phyloP scores from a whole-genome alignment of 1,284 basidiomycete species.

The Gymnopus androsaceus region DNA sequence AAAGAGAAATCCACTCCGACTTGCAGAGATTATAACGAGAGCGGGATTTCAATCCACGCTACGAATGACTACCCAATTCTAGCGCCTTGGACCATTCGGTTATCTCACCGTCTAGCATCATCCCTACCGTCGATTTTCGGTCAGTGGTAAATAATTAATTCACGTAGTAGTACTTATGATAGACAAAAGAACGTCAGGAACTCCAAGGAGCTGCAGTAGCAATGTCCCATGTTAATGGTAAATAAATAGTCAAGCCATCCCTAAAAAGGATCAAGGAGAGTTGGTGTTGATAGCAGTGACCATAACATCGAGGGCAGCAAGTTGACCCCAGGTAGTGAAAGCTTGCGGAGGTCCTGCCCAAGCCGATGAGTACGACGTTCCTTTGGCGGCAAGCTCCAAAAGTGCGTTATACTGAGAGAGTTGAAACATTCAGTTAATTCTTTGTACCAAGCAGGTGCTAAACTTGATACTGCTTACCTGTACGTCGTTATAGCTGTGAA shows the following conservation, averaged over 20 bases:
- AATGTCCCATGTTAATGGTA: too few relatives aligned
- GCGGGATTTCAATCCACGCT: slow-evolving; percentile 47
- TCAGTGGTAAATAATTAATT: too few relatives aligned
- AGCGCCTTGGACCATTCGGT: slow-evolving; percentile 84
- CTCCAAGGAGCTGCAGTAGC: too few relatives aligned
- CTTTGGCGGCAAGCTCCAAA: slow-evolving; percentile 46
- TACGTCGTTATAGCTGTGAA: slow-evolving; percentile 50
- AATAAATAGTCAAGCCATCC: too few relatives aligned
- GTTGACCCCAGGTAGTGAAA: slow-evolving; percentile 52
- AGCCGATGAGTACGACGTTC: slow-evolving; percentile 41
- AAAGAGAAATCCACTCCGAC: not conserved
- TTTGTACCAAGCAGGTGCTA: not conserved
- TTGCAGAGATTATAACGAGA: slow-evolving; percentile 22
- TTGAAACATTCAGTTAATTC: not conserved
- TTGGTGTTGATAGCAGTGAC: slow-evolving; percentile 39
- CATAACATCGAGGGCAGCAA: slow-evolving; percentile 49
- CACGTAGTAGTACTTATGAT: too few relatives aligned
- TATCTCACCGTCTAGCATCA: slow-evolving; percentile 63
- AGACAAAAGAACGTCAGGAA: too few relatives aligned
- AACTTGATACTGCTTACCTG: slow-evolving; percentile 34
- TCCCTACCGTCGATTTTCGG: too few relatives aligned
- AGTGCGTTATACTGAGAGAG: slow-evolving; percentile 46
- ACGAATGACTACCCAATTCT: slow-evolving; percentile 13
- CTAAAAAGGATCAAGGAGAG: slow-evolving; percentile 7
- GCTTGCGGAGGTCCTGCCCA: slow-evolving; percentile 45